Percentiles rank a stretch among this genome's conserved stretches.
phyloP scores from a whole-genome alignment of 2,329 filamentous ascomycete species.

The Apiospora hydei region DNA sequence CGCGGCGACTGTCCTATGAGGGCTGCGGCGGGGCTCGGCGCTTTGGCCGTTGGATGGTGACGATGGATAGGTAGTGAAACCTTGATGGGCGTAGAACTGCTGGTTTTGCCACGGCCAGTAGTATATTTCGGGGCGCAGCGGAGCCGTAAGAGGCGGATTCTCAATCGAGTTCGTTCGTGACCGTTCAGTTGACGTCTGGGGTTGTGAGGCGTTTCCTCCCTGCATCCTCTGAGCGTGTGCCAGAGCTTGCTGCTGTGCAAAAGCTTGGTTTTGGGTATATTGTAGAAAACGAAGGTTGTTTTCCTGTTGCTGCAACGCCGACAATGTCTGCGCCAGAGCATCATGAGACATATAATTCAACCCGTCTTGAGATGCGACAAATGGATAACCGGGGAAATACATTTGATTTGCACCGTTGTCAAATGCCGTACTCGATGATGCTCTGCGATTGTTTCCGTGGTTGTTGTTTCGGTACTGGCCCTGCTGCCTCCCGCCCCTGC shows the following conservation, averaged over 20 bases:
- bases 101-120: slow-evolving; percentile 51
- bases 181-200: slow-evolving; percentile 53
- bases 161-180: slow-evolving; percentile 71
- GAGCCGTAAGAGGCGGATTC: slow-evolving; percentile 65
- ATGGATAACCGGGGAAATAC: slow-evolving; percentile 49
- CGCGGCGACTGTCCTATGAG: slow-evolving; percentile 60
- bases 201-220: slow-evolving; percentile 39
- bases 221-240: slow-evolving; percentile 54
- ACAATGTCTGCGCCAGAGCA: slow-evolving; percentile 51
- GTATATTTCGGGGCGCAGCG: slow-evolving; percentile 64
- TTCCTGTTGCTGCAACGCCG: slow-evolving; percentile 55
- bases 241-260: slow-evolving; percentile 52
- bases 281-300: slow-evolving; percentile 54
- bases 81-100: slow-evolving; percentile 55
- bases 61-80: slow-evolving; percentile 62
- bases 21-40: slow-evolving; percentile 63
- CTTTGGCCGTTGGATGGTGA: slow-evolving; percentile 57
- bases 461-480: slow-evolving; percentile 47
- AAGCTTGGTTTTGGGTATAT: slow-evolving; percentile 54
- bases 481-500: slow-evolving; percentile 56
- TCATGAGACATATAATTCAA: slow-evolving; percentile 57
- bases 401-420: slow-evolving; percentile 52
- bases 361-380: slow-evolving; percentile 55
- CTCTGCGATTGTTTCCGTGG: slow-evolving; percentile 54
- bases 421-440: slow-evolving; percentile 61